Evolutionary conservation across 176 grass and related monocot species (phyloP).

Genomic region (Hyparrhenia diplandra): DNA sequence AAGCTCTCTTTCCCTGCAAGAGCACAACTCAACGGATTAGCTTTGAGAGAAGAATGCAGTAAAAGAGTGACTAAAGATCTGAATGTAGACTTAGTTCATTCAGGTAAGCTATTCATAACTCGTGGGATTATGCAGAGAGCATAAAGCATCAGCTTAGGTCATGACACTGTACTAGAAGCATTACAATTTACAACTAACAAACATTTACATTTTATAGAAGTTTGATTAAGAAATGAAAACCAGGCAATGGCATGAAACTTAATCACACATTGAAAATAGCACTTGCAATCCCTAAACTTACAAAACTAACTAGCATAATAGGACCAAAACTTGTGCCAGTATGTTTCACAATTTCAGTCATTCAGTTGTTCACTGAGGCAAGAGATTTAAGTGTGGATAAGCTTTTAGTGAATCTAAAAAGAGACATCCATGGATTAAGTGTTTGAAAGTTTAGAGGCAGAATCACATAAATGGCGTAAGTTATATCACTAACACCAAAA

Average conservation of each 20-base stretch:
- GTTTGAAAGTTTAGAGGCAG: background rate
- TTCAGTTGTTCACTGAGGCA: background rate
- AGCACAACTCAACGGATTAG: background rate
- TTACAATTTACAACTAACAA: background rate
- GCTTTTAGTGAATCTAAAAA: background rate
- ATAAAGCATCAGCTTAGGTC: background rate
- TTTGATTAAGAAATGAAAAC: background rate
- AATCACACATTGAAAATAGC: background rate
- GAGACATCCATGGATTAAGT: background rate
- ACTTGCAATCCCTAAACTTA: background rate
- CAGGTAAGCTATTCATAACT: background rate
- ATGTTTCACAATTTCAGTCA: background rate
- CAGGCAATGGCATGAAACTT: background rate
- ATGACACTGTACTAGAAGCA: background rate
- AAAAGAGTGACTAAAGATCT: background rate
- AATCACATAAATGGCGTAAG: background rate
- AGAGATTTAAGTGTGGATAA: background rate
- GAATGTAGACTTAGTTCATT: background rate
- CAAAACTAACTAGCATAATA: too few relatives aligned
- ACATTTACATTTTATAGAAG: background rate
- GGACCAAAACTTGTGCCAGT: background rate
- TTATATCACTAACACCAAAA: background rate
- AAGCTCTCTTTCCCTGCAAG: conserved; percentile 56
- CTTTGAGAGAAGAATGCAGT: background rate
- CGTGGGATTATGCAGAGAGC: background rate